Percentiles rank a stretch among this genome's conserved stretches.
Conservation (phyloP, 1,284 basidiomycete species). For the Tilletia indica region DNA sequence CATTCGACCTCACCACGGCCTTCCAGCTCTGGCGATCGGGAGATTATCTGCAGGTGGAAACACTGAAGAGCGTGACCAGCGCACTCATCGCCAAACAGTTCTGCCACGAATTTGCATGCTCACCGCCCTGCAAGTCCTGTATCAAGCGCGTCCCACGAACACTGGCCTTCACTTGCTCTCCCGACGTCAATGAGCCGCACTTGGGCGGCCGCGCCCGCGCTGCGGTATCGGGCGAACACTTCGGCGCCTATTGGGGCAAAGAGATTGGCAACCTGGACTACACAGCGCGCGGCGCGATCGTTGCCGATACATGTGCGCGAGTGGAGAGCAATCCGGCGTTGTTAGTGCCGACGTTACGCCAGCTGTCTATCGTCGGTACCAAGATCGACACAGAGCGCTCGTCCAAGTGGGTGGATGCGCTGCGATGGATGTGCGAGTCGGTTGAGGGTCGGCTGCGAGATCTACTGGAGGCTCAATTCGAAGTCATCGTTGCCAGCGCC, state of each 20-base stretch:
- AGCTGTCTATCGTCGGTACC: constrained; percentile 37
- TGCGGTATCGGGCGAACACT: constrained; percentile 37
- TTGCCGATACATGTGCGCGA: constrained; percentile 28
- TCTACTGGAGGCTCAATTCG: constrained; percentile 33
- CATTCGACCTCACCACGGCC: constrained; percentile 86
- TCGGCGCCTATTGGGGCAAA: constrained; percentile 47
- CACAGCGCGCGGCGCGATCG: constrained; percentile 33
- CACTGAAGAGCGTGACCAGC: constrained; percentile 37
- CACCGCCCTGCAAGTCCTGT: constrained; percentile 47
- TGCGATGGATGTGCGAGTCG: constrained; percentile 44
- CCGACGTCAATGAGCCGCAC: constrained; percentile 39
- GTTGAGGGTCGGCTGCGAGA: constrained; percentile 36
- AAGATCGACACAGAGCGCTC: constrained; percentile 40
- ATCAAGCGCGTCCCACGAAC: constrained; percentile 43
- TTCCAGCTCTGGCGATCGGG: constrained; percentile 84
- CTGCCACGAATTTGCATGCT: constrained; percentile 46
- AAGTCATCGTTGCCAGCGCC: constrained; percentile 32
- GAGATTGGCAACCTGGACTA: constrained; percentile 45
- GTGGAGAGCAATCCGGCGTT: constrained; percentile 27
- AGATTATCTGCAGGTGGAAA: constrained; percentile 71
- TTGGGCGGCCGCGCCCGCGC: constrained; percentile 29
- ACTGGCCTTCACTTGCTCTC: constrained; percentile 36
- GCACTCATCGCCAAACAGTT: constrained; percentile 45
- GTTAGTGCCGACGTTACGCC: constrained; percentile 31
- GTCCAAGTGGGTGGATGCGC: constrained; percentile 41